Evolutionary conservation across 2,329 filamentous ascomycete genomes (phyloP), one percentile per base, ranked within the genome.

Genomic region (Zasmidium citrigriseum): DNA sequence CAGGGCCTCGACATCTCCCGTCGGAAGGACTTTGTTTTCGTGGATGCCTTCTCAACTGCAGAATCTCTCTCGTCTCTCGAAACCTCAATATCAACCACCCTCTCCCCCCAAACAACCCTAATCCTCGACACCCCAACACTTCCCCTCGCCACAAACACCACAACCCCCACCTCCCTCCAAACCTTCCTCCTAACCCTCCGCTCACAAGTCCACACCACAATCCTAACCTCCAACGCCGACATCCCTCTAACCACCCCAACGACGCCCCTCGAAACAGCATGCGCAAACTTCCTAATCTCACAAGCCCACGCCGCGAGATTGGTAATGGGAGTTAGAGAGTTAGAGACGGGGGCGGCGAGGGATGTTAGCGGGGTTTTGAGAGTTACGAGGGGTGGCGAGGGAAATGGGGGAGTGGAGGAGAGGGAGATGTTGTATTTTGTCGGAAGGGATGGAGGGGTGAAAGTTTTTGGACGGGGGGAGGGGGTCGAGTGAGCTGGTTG

Each of bases 341-440:
- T 98, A 60, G 92, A 96, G 70, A 96, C 92, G 0, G 93, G 93
- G 0, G 87, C 87, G n/a, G 93, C 93, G 62, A 88, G 84, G 71
- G 93, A 97, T 75, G 90, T 98, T 27, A 96, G 90, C 75, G 93
- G 93, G 2, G 91, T 96, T 46, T 70, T 97, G 62, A 83, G 92
- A 64, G 81, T 95, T 51, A 93, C 89, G 18, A 80, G 82, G 46
- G 87, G 87, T 2, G 78, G 77, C 2, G 60, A 57, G 14, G 70
- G 72, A 48, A 69, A 67, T 7, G 53, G 55, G 51, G 23, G 50
- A 50, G 5, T 57, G 52, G 23, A 52, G 52, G 83, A 90, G 67
- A 86, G 81, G 61, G 93, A 97, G 76, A 83, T 89, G 69, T 70
- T 97, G 71, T 97, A 96, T 77, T 86, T 89, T 70, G 86, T 96